Evolutionary conservation across 2,329 filamentous ascomycete genomes (phyloP).

Genomic region (Lachnum nothofagi): DNA sequence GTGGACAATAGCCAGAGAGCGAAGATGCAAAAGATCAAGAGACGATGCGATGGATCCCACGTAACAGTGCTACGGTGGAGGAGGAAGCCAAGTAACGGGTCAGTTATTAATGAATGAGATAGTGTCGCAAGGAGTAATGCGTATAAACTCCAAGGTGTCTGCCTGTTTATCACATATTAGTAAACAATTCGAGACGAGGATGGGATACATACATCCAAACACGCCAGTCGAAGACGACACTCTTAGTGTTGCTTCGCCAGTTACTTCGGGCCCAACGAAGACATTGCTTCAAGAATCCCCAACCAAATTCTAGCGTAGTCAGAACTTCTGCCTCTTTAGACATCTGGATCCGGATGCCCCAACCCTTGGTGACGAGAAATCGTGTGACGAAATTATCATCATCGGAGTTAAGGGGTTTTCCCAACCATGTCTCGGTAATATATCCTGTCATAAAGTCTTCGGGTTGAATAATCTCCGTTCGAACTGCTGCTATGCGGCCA

Average conservation of each 20-base stretch:
- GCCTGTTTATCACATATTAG: conserved; percentile 33
- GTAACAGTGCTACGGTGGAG: conserved; percentile 63
- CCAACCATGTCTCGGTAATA: conserved; percentile 79
- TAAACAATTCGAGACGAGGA: no score
- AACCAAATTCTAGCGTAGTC: conserved; percentile 80
- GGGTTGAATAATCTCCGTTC: conserved; percentile 58
- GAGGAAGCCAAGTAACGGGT: conserved; percentile 63
- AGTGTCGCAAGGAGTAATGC: conserved; percentile 84
- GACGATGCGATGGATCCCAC: conserved; percentile 52
- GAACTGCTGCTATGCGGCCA: conserved; percentile 82
- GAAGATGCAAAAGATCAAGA: no score
- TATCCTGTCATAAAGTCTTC: conserved; percentile 60
- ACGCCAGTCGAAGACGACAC: conserved; percentile 71
- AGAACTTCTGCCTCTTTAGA: conserved; percentile 81
- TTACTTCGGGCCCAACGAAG: conserved; percentile 90
- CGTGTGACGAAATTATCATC: conserved; percentile 96
- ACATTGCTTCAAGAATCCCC: conserved; percentile 85
- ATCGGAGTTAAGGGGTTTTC: conserved; percentile 83
- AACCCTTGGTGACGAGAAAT: conserved; percentile 82
- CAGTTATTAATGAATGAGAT: conserved; percentile 65
- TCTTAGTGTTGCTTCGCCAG: conserved; percentile 91
- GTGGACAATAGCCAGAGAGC: conserved; percentile 82
- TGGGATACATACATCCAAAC: conserved; percentile 62
- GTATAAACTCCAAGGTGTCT: conserved; percentile 85
- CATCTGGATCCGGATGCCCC: conserved; percentile 91